Evolutionary conservation across 768 basidiomycete species (phyloP), one percentile per base, ranked within the genome.

Genomic region (Suillus placidus): DNA sequence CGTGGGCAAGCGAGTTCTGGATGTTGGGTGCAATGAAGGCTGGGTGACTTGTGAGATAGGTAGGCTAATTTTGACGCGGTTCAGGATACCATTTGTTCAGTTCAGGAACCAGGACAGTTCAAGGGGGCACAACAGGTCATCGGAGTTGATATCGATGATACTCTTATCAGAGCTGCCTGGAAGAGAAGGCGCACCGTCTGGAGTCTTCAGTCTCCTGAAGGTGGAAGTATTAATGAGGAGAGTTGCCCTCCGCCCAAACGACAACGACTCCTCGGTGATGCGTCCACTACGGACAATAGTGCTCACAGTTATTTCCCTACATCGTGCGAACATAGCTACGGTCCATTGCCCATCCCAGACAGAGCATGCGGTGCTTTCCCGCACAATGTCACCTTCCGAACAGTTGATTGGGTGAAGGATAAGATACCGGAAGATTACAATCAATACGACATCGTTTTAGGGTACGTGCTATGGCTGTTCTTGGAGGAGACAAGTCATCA

Each of bases 21-120:
- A 97, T 76, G 78, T 96, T 0, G 94, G 94, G 1, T 93, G 92
- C 73, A 97, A 96, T 74, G 89, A 93, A 71, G 94, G 94, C 9
- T 87, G 85, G 83, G 88, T 96, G 42, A 90, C 92, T 1, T 90
- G 90, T 72, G 92, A 95, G 74, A 87, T 95, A n/a, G 94, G 94
- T 90, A 68, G 57, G 80, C 26, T 56, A 37, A 45, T 26, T 32
- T 47, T 12, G 56, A 52, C 26, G n/a, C 35, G 20, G 7, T 51
- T 57, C 6, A 20, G 30, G 5, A 38, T 2, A 20, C 51, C 32
- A 4, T 30, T 12, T 32, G n/a, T 47, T 64, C 42, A 55, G 69
- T 40, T 40, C 52, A 18, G 55, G 56, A 62, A 60, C 20, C 66
- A 93, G 93, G 90, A 34, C 93, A 92, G 72, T 75, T 77, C 1